Base-by-base conservation (phyloP, 805 yeast genomes). In the Osmozyma mogii region DNA sequence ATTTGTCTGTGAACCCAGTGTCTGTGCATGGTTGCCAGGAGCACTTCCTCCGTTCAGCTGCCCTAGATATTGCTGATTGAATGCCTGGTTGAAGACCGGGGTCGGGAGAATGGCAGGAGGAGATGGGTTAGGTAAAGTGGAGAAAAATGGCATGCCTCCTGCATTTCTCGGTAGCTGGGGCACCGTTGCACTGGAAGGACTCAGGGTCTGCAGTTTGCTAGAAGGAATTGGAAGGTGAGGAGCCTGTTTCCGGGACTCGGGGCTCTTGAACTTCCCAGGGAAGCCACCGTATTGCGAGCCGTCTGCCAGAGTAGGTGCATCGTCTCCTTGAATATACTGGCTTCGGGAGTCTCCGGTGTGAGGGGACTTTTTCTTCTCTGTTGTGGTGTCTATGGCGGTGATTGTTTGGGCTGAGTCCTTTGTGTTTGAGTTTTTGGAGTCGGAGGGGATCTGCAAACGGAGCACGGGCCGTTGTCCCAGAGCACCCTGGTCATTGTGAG, bases 381-480 rank as follows among this genome's bases (percentile, higher is more conserved):
- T 30, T 9, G 17, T 32, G 20, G 50, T 41, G 34, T 62, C 58
- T 9, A 64, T 27, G 1, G 74, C 72, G 4, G 75, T 63, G 15
- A 69, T 45, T 0, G 75, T 65, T 15, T 60, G 43, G 29, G 70
- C 63, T 44, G 70, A 50, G 47, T 64, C 62, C 9, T 27, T 29
- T 16, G 16, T n/a, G 6, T 29, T 19, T 21, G 31, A 32, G 1
- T 52, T 44, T 31, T 59, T 58, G 30, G 57, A 38, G 44, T 65
- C 73, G 4, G 57, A 58, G 1, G 85, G 85, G n/a, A 78, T 78
- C 41, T 75, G 75, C 8, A 78, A 78, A 32, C 83, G 53, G 25
- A 78, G 53, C 1, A 77, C 65, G 1, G 85, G 85, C 35, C 85
- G 53, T 28, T 39, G 47, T 37, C 42, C 43, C 35, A 44, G 46